Evolutionary conservation across 1,284 basidiomycete species (phyloP).

Genomic region (Gymnopus androsaceus): DNA sequence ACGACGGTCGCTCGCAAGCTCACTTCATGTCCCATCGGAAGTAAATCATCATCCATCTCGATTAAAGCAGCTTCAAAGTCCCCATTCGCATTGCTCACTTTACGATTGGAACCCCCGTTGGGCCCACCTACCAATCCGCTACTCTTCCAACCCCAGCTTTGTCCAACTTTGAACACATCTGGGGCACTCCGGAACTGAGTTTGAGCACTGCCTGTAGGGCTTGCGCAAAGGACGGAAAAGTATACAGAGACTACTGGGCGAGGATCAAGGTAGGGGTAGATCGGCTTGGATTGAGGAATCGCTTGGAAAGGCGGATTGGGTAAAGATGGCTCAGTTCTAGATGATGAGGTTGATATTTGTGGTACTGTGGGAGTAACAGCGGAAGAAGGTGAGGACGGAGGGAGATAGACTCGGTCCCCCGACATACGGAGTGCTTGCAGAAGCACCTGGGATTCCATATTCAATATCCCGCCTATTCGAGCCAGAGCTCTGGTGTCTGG

Average conservation of each 20-base stretch:
- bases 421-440: neutral
- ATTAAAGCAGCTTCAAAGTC: conserved; percentile 27
- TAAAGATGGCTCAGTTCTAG: conserved; percentile 17
- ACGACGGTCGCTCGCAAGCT: conserved; percentile 77
- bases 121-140: conserved; percentile 58
- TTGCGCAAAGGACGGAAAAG: conserved; percentile 84
- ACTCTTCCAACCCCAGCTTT: conserved; percentile 84
- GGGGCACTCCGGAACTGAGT: conserved; percentile 86
- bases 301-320: conserved; percentile 10
- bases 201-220: conserved; percentile 78
- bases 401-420: neutral
- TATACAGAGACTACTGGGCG: conserved; percentile 69
- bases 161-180: conserved; percentile 79
- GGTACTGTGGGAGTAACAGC: neutral
- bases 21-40: conserved; percentile 41
- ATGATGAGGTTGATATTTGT: neutral
- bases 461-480: neutral
- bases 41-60: neutral
- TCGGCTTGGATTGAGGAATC: conserved; percentile 6
- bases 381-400: conserved; percentile 18
- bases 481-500: neutral
- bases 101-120: conserved; percentile 37
- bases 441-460: neutral
- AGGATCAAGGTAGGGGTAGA: conserved; percentile 73
- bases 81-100: conserved; percentile 22